Evolutionary conservation across 1,284 basidiomycete species (phyloP).

Genomic region (Papiliotrema fonsecae): DNA sequence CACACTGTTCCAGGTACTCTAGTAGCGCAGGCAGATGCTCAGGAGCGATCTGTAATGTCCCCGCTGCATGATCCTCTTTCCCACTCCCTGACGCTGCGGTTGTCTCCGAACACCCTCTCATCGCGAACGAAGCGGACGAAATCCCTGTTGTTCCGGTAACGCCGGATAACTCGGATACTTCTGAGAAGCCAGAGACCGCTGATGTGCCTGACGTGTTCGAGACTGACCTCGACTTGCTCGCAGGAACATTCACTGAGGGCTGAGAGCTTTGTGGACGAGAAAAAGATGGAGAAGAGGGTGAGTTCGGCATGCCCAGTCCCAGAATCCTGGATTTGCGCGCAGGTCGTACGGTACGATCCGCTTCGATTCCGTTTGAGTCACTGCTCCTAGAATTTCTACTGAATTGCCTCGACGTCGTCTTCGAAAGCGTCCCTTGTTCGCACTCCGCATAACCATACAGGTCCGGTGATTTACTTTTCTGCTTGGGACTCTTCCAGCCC

Average conservation of each 20-base stretch:
- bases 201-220: neutral
- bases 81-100: too few relatives aligned
- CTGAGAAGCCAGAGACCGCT: neutral
- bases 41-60: conserved; percentile 41
- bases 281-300: conserved; percentile 1
- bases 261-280: neutral
- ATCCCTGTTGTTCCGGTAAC: conserved; percentile 7
- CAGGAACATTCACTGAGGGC: conserved; percentile 4
- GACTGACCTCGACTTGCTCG: neutral
- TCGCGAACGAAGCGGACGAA: conserved; percentile 6
- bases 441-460: neutral
- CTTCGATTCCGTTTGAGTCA: neutral
- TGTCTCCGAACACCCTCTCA: too few relatives aligned
- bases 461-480: neutral
- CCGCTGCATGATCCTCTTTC: conserved; percentile 11
- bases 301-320: conserved; percentile 17
- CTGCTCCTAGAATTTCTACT: neutral
- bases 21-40: conserved; percentile 40
- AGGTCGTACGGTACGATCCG: conserved; percentile 8
- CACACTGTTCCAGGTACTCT: conserved; percentile 38
- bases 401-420: neutral
- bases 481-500: neutral
- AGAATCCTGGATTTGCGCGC: conserved; percentile 16
- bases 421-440: neutral
- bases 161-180: conserved; percentile 2